phyloP scores from a whole-genome alignment of 2,329 filamentous ascomycete genomes.

The Verticillium albo-atrum region DNA sequence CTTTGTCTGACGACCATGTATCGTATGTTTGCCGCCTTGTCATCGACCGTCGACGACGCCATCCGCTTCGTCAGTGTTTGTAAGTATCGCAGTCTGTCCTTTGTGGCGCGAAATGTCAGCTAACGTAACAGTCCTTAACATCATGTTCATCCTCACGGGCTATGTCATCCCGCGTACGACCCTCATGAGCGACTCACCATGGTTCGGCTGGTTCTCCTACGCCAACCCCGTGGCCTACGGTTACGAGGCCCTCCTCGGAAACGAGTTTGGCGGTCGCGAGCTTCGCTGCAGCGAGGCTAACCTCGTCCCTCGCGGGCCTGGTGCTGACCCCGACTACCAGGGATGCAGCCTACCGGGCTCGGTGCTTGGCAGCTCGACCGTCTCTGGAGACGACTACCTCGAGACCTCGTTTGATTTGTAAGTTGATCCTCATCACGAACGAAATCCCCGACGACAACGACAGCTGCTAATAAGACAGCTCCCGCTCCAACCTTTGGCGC shows the following conservation, averaged over 20 bases:
- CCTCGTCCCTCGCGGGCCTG: conserved; percentile 42
- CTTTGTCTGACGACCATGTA: conserved; percentile 12
- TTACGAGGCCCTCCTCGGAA: conserved; percentile 56
- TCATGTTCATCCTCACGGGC: conserved; percentile 64
- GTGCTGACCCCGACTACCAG: conserved; percentile 36
- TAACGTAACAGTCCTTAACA: conserved; percentile 47
- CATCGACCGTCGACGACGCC: conserved; percentile 58
- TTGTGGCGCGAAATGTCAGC: neutral
- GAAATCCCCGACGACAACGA: neutral
- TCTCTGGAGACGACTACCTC: conserved; percentile 55
- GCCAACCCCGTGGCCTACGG: conserved; percentile 62
- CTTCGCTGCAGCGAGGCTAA: conserved; percentile 42
- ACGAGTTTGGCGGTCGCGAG: conserved; percentile 47
- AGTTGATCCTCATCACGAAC: neutral
- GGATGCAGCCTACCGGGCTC: conserved; percentile 54
- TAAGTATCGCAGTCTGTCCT: conserved; percentile 3
- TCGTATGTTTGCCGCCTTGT: conserved; percentile 46
- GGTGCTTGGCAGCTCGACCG: conserved; percentile 35
- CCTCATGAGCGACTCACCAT: conserved; percentile 57
- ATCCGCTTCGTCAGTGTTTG: conserved; percentile 33
- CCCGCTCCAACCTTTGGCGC: conserved; percentile 59
- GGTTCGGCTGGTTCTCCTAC: conserved; percentile 65
- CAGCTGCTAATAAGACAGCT: conserved; percentile 12
- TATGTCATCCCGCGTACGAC: conserved; percentile 57
- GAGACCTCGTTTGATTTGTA: conserved; percentile 45